Percentiles rank a stretch among this genome's conserved stretches.
Evolutionary conservation across 192 early-diverging fungal species (phyloP).

Genomic region (Dissophora ornata): DNA sequence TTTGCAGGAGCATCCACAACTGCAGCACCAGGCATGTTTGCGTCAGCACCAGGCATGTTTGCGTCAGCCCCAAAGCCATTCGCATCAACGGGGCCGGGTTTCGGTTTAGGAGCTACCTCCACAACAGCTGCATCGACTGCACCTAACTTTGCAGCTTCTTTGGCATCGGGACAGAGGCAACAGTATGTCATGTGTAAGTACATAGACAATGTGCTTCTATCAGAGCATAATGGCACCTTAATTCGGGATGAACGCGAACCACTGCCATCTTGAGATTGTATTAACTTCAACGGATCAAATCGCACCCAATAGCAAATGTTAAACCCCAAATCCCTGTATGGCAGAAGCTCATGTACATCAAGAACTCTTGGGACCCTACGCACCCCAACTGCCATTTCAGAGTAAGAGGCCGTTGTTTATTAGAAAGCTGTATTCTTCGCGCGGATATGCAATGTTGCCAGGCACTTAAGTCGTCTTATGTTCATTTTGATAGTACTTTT

Average conservation of each 20-base stretch:
- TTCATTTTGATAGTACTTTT: too few relatives aligned
- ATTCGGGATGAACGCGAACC: too few relatives aligned
- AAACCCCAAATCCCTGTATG: slow-evolving; percentile 57
- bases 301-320: slow-evolving; percentile 18
- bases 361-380: slow-evolving; percentile 81
- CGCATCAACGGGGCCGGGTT: neutral
- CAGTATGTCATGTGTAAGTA: slow-evolving; percentile 46
- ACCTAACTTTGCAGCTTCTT: slow-evolving; percentile 39
- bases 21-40: slow-evolving; percentile 32
- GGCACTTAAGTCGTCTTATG: too few relatives aligned
- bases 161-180: slow-evolving; percentile 58
- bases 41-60: slow-evolving; percentile 31
- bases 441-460: too few relatives aligned
- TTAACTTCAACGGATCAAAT: too few relatives aligned
- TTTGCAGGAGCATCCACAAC: slow-evolving; percentile 30
- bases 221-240: too few relatives aligned
- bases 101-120: neutral
- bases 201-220: too few relatives aligned
- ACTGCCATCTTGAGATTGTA: too few relatives aligned
- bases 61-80: slow-evolving; percentile 45
- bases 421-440: too few relatives aligned
- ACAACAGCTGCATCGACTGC: slow-evolving; percentile 38
- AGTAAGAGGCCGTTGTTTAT: slow-evolving; percentile 53
- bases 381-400: slow-evolving; percentile 84
- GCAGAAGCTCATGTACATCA: slow-evolving; percentile 74